Evolutionary conservation across 805 yeast species (phyloP), one percentile per base, ranked within the genome.

Genomic region (Schizosaccharomyces cryophilus): DNA sequence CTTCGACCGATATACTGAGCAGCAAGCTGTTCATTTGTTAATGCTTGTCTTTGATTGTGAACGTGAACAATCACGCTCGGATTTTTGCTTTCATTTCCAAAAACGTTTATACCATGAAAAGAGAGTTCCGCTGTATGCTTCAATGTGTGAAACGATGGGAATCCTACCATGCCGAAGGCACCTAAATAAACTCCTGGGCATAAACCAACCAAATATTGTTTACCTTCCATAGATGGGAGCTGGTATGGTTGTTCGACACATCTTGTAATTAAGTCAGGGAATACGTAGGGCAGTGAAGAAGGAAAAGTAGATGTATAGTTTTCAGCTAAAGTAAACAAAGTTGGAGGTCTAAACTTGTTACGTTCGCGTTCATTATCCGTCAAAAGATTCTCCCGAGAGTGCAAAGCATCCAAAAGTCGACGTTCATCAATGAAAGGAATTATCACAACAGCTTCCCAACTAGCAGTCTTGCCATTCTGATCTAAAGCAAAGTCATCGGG

Each of bases 401-500:
- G 74, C 78, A 93, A 79, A 1, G 90, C 90, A 3, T 76, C 81
- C 40, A 84, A 73, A 62, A 93, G 76, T 63, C 93, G 77, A 38
- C 78, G 72, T 67, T 85, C 87, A 65, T 93, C 96, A 58, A 93
- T 96, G 75, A 93, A 93, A 4, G 94, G 83, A 62, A 93, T 78
- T 67, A 87, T 78, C 5, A 93, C 95, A 62, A 93, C 96, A 11
- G 96, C 96, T 73, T 93, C 97, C 98, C 98, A 93, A 60, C 87
- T 84, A 1, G 93, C 95, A 61, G 88, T 86, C 70, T 93, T 93
- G 55, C 97, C 98, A 69, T 93, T 93, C 79, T 81, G 77, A 73
- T 93, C 98, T 42, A 86, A 77, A 61, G 82, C 86, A 62, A 90
- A 95, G 63, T 86, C 87, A 62, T 78, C 77, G 2, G 98, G 98